Conservation (phyloP, 805 yeast species). For the Ogataea populi-albae region DNA sequence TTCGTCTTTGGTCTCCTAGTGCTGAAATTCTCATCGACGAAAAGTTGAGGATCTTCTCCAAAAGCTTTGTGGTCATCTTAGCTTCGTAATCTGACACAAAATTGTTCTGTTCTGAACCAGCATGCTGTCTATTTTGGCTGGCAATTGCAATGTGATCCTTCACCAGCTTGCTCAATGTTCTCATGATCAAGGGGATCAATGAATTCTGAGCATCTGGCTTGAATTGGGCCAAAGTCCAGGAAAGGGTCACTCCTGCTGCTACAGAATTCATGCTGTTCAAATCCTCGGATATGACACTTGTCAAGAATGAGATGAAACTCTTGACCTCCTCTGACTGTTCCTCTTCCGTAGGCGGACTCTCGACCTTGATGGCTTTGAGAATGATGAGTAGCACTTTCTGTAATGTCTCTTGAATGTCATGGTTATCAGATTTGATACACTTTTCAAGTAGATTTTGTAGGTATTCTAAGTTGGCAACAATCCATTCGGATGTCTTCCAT, state of each 20-base stretch:
- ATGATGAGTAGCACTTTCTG: slow-evolving; percentile 73
- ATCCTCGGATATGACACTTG: slow-evolving; percentile 75
- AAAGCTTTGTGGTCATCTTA: slow-evolving; percentile 68
- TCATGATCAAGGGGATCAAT: slow-evolving; percentile 71
- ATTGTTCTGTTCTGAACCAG: slow-evolving; percentile 18
- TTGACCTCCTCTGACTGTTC: slow-evolving; percentile 62
- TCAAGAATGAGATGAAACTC: slow-evolving; percentile 57
- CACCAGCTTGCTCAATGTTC: slow-evolving; percentile 84
- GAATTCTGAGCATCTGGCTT: slow-evolving; percentile 74
- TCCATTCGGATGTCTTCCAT: slow-evolving; percentile 77
- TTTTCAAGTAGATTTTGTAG: slow-evolving; percentile 76
- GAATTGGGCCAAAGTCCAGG: slow-evolving; percentile 76
- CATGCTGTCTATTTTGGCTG: slow-evolving; percentile 39
- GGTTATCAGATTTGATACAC: slow-evolving; percentile 77
- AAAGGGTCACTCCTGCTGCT: slow-evolving; percentile 81
- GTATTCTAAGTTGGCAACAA: slow-evolving; percentile 62
- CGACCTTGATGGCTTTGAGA: slow-evolving; percentile 58
- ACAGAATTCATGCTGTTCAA: slow-evolving; percentile 65
- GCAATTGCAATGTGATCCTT: slow-evolving; percentile 78
- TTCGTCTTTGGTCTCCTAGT: slow-evolving; percentile 91
- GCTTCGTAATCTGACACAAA: slow-evolving; percentile 61
- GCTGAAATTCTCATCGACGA: slow-evolving; percentile 77
- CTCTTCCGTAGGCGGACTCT: slow-evolving; percentile 39
- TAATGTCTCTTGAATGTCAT: slow-evolving; percentile 80
- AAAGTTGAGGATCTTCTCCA: slow-evolving; percentile 73